phyloP scores from a whole-genome alignment of 2,329 filamentous ascomycete genomes.

The Paraconiothyrium sp. region DNA sequence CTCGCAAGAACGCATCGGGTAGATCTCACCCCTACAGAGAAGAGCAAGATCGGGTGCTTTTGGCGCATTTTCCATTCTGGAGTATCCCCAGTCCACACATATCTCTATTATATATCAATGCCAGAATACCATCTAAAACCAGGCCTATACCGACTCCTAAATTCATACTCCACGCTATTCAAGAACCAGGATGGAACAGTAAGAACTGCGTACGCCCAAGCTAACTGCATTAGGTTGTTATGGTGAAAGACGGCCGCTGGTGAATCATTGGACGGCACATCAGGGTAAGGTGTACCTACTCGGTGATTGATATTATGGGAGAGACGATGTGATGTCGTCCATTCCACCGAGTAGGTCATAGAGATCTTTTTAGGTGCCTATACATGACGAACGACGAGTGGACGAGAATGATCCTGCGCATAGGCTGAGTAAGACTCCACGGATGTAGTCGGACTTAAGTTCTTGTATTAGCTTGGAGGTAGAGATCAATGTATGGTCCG shows the following conservation, averaged over 20 bases:
- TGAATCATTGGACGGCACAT: background rate
- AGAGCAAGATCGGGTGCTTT: no score
- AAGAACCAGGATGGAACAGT: background rate
- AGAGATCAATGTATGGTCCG: background rate
- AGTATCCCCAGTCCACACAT: no score
- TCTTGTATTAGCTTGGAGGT: background rate
- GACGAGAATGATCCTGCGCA: background rate
- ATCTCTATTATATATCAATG: no score
- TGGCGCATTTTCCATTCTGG: no score
- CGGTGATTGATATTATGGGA: background rate
- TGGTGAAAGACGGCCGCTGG: background rate
- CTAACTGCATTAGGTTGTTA: background rate
- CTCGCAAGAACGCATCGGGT: no score
- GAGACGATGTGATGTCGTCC: background rate
- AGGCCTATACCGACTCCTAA: no score
- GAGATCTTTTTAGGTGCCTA: background rate
- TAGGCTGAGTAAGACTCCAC: background rate
- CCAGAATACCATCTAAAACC: no score
- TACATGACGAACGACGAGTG: background rate
- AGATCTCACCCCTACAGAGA: no score
- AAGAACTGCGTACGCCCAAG: background rate
- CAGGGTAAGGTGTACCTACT: background rate
- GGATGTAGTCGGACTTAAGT: background rate
- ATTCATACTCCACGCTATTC: background rate
- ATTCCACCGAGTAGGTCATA: background rate